phyloP scores from a whole-genome alignment of 768 basidiomycete genomes.

The Tylopilus sp. region DNA sequence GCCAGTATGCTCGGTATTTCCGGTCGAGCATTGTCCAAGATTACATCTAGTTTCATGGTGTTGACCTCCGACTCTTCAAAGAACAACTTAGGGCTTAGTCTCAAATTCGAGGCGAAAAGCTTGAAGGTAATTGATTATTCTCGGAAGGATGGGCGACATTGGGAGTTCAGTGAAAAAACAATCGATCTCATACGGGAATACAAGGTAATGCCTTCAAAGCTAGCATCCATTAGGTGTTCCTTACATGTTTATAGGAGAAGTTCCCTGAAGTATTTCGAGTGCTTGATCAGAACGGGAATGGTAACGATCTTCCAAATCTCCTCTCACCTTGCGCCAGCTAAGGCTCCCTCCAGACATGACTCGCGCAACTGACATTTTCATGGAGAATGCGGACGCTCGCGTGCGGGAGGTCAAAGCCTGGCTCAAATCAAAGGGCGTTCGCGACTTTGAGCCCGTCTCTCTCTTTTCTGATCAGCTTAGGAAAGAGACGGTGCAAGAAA shows the following conservation, averaged over 20 bases:
- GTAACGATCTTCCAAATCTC: conserved; percentile 33
- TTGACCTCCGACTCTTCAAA: conserved; percentile 72
- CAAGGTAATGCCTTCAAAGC: conserved; percentile 44
- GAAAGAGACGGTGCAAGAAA: conserved; percentile 80
- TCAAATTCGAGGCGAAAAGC: conserved; percentile 94
- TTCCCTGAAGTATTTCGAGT: conserved; percentile 83
- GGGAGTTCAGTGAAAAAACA: conserved; percentile 94
- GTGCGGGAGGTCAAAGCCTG: conserved; percentile 80
- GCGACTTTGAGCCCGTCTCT: conserved; percentile 90
- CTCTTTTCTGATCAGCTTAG: conserved; percentile 89
- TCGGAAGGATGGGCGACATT: conserved; percentile 73
- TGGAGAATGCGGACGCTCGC: conserved; percentile 59
- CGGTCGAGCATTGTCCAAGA: conserved; percentile 78
- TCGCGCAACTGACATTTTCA: conserved; percentile 55
- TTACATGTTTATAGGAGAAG: conserved; percentile 41
- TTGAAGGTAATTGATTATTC: conserved; percentile 94
- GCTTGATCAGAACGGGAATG: conserved; percentile 70
- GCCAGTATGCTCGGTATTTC: conserved; percentile 73
- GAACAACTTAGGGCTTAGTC: conserved; percentile 85
- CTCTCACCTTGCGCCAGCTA: not conserved
- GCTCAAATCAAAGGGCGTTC: conserved; percentile 83
- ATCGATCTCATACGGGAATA: conserved; percentile 80
- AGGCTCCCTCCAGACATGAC: conserved; percentile 60
- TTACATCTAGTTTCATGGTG: conserved; percentile 94
- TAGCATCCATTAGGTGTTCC: not conserved